Base-by-base conservation (phyloP, 306 rosid species). In the Cotoneaster glaucophyllus region DNA sequence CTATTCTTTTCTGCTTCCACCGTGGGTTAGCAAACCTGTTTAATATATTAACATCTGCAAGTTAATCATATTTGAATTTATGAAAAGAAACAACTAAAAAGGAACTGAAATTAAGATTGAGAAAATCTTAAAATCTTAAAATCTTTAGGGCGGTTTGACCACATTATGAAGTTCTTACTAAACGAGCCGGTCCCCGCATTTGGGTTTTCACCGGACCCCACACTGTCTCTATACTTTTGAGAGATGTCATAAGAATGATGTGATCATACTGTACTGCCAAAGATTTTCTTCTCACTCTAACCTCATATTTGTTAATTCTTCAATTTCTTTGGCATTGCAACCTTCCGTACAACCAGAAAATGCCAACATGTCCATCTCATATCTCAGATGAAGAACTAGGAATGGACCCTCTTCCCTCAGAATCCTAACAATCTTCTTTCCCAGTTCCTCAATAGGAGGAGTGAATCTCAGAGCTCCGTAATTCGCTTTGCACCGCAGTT, bases 291-390 rank as follows among this genome's bases (percentile, higher is more conserved):
- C 43, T 37, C 43, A 39, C 25, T 56, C 28, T 84, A 76, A 89
- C 98, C 98, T 93, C 90, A 93, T 88, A 80, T 81, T 88, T 31
- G 98, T 91, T 81, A 91, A 78, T 78, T 93, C 98, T 67, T 87
- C 92, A 39, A 88, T 82, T 77, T 93, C 98, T 12, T 86, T 86
- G 67, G 70, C 29, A 81, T 87, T 91, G 83, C 93, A 91, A 74
- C 98, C 98, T 77, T 91, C 89, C 74, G 87, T 91, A 73, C 96
- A 93, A 63, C 98, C 98, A 65, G 98, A 91, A 86, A 88, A 93
- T 24, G 98, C 97, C 79, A 93, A 45, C 97, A 91, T 91, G 83
- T 93, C 98, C 98, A 89, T 91, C 82, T 93, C 97, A 79, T 89
- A 90, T 81, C 97, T 86, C 68, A 93, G 88, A 87, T 93, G 98